Conservation (phyloP, 352 stramenopile genomes). For the Globisporangium rhizosaccharum region DNA sequence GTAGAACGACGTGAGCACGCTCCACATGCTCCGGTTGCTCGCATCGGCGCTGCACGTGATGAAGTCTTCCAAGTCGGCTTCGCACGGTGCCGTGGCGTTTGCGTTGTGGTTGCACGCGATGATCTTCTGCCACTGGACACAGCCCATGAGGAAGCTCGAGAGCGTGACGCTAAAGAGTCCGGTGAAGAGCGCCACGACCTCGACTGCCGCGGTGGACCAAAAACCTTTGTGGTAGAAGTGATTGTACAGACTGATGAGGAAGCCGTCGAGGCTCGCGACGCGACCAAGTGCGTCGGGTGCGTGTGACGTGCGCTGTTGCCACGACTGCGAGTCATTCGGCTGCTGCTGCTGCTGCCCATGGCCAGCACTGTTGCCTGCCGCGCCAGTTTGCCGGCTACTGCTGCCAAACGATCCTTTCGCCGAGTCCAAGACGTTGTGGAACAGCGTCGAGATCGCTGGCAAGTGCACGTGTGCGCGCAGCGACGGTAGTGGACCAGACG, state of each 20-base stretch:
- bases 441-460: constrained; percentile 70
- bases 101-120: constrained; percentile 66
- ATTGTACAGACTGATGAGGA: constrained; percentile 92
- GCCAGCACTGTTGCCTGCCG: constrained; percentile 7
- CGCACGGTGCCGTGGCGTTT: constrained; percentile 76
- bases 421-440: constrained; percentile 59
- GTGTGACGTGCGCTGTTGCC: constrained; percentile 25
- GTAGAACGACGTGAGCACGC: constrained; percentile 86
- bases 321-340: not conserved
- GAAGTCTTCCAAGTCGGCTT: constrained; percentile 63
- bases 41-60: constrained; percentile 54
- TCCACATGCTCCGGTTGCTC: constrained; percentile 34
- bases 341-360: constrained; percentile 5
- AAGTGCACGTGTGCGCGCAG: constrained; percentile 68
- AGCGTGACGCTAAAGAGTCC: constrained; percentile 95
- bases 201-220: constrained; percentile 81
- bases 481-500: constrained; percentile 36
- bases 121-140: constrained; percentile 93
- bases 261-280: constrained; percentile 86
- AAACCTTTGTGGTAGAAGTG: constrained; percentile 95
- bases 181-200: constrained; percentile 90
- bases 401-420: constrained; percentile 35
- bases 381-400: not conserved
- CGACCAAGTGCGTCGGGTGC: constrained; percentile 63
- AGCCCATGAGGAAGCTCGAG: constrained; percentile 93